Evolutionary conservation across 192 early-diverging fungal genomes (phyloP).

Genomic region (Linnemannia hyalina): DNA sequence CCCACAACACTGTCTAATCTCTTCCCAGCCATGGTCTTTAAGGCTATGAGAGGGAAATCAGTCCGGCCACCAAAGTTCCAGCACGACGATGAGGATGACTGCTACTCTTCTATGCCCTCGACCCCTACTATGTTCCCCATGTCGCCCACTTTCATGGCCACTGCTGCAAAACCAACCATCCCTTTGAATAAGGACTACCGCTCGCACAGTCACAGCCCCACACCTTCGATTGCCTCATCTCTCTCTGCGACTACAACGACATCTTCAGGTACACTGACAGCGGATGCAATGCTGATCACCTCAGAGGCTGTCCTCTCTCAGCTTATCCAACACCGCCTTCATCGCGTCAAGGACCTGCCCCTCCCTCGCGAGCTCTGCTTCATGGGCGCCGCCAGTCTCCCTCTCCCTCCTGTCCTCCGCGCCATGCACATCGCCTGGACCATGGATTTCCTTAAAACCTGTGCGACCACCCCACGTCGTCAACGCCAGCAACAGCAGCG

Average conservation of each 20-base stretch:
- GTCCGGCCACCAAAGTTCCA: slow-evolving; percentile 33
- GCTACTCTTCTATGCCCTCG: neutral
- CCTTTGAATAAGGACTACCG: neutral
- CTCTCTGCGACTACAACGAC: neutral
- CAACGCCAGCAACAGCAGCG: slow-evolving; percentile 17
- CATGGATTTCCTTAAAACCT: slow-evolving; percentile 38
- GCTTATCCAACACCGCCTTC: slow-evolving; percentile 25
- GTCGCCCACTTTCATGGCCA: neutral
- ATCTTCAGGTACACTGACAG: neutral
- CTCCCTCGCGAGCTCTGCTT: slow-evolving; percentile 50
- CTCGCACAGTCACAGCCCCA: neutral
- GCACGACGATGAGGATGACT: slow-evolving; percentile 27
- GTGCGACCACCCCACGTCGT: slow-evolving; percentile 20
- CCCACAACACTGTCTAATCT: slow-evolving; percentile 39
- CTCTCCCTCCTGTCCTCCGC: slow-evolving; percentile 32
- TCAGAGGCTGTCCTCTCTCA: slow-evolving; percentile 13
- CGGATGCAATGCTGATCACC: slow-evolving; percentile 31
- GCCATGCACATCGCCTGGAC: slow-evolving; percentile 54
- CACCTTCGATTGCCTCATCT: neutral
- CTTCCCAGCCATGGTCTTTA: slow-evolving; percentile 47
- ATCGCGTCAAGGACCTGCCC: slow-evolving; percentile 47
- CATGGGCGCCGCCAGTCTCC: slow-evolving; percentile 41
- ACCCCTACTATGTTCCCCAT: slow-evolving; percentile 3
- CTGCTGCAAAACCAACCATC: neutral
- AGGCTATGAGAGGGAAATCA: slow-evolving; percentile 32